Base-by-base conservation (phyloP, 2,329 filamentous ascomycete species). In the Fusarium coffeatum region DNA sequence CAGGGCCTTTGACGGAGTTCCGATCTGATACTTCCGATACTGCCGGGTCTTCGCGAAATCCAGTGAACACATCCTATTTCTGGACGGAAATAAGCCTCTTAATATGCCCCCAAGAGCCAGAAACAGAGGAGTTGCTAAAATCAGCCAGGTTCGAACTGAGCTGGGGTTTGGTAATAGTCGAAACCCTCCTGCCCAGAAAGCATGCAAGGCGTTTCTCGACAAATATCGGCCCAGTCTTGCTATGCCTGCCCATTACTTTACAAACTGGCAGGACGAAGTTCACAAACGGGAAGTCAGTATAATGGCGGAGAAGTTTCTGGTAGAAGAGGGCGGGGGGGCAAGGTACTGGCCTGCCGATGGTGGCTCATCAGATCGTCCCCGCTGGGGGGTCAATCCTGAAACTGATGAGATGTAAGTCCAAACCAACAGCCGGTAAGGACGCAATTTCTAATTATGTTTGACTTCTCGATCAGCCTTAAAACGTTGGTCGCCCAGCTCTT, bases 321-420 rank as follows among this genome's bases (percentile, higher is more conserved):
- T 54, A 10, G 23, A 59, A 2, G 3, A 45, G 8, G 20, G 18
- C 0, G 22, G 41, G 20, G 46, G 62, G 9, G 5, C 40, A 4
- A 18, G 18, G 8, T 59, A 37, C 3, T 66, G 63, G 63, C 48
- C 63, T 5, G 59, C 55, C 6, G 23, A 15, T 1, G 32, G 25
- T 8, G 5, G 22, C 16, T 25, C 46, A 16, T n/a, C 22, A 47
- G 20, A 32, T 11, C 42, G 13, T n/a, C 20, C 11, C 5, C n/a
- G 11, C 13, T 58, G 3, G 41, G 20, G 15, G 7, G n/a, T 13
- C 13, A 22, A 43, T 22, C 2, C 41, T 16, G 22, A 43, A 16
- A 37, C 16, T 37, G 5, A 37, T 37, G 9, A n/a, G 11, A 37
- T 5, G 34, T 37, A 37, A 37, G 34, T 37, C 5, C 11, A 16